phyloP scores from a whole-genome alignment of 768 basidiomycete genomes.

The Lactarius hatsudake region DNA sequence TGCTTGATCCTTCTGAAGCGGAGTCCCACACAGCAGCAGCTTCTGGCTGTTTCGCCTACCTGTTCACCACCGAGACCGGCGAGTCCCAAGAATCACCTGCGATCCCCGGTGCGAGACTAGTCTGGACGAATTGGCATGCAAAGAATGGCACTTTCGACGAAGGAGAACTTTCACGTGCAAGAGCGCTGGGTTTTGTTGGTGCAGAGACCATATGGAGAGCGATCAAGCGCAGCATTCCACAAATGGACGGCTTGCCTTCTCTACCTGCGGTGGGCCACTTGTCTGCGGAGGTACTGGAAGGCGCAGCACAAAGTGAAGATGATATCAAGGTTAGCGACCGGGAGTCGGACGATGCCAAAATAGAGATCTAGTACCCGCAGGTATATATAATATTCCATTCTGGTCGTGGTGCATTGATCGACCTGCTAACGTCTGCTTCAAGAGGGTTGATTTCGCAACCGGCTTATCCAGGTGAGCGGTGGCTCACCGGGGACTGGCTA shows the following conservation, averaged over 20 bases:
- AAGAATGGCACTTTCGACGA: slow-evolving; percentile 38
- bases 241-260: slow-evolving; percentile 24
- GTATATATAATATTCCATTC: neutral
- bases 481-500: neutral
- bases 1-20: slow-evolving; percentile 53
- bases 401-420: neutral
- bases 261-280: neutral
- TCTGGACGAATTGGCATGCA: slow-evolving; percentile 60
- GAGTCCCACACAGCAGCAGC: slow-evolving; percentile 40
- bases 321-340: slow-evolving; percentile 18
- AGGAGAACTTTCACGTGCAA: slow-evolving; percentile 43
- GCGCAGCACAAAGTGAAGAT: slow-evolving; percentile 12
- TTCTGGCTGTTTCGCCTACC: slow-evolving; percentile 69
- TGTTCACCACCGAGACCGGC: slow-evolving; percentile 29
- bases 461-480: neutral
- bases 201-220: slow-evolving; percentile 47
- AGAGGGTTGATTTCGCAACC: neutral
- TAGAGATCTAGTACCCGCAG: slow-evolving; percentile 41
- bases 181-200: slow-evolving; percentile 46
- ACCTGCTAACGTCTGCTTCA: neutral
- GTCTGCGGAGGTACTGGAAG: neutral
- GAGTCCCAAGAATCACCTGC: slow-evolving; percentile 14
- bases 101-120: slow-evolving; percentile 31
- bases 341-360: slow-evolving; percentile 39
- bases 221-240: slow-evolving; percentile 44